Percentiles rank a stretch among this genome's conserved stretches.
These are phyloP conservation scores for Umbelopsis ramanniana DNA, from an alignment of 192 early-diverging fungal genomes.

Conservation along the genomic window DNA sequence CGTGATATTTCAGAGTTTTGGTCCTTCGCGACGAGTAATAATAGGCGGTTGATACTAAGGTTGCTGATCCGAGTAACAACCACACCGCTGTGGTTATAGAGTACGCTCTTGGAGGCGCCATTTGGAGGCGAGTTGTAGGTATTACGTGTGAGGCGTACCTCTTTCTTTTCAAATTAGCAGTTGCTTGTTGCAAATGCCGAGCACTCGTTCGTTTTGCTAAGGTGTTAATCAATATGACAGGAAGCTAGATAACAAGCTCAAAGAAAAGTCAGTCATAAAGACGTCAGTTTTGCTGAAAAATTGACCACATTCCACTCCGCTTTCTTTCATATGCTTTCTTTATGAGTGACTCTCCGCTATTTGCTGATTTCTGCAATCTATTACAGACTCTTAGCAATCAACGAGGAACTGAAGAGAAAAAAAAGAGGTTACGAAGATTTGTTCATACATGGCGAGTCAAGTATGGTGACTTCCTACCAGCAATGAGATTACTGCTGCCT, in stretches of 20 bases:
- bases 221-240: background rate
- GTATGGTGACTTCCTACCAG: conserved; percentile 30
- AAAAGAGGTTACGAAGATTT: conserved; percentile 15
- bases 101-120: background rate
- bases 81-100: conserved; percentile 1
- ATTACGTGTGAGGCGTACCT: background rate
- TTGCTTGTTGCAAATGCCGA: too few relatives aligned
- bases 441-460: conserved; percentile 25
- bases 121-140: background rate
- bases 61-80: background rate
- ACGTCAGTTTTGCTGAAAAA: background rate
- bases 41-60: background rate
- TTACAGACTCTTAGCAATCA: conserved; percentile 12
- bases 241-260: too few relatives aligned
- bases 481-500: conserved; percentile 34
- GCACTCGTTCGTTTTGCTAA: too few relatives aligned
- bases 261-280: background rate
- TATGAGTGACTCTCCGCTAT: conserved; percentile 12
- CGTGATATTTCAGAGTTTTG: too few relatives aligned
- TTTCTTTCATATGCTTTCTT: background rate
- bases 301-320: background rate
- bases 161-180: too few relatives aligned
- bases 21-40: background rate
- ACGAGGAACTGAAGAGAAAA: conserved; percentile 27
- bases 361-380: conserved; percentile 27